These are phyloP conservation scores for Candida anutae DNA, from an alignment of 1,139 yeast genomes.

Conservation along the genomic window DNA sequence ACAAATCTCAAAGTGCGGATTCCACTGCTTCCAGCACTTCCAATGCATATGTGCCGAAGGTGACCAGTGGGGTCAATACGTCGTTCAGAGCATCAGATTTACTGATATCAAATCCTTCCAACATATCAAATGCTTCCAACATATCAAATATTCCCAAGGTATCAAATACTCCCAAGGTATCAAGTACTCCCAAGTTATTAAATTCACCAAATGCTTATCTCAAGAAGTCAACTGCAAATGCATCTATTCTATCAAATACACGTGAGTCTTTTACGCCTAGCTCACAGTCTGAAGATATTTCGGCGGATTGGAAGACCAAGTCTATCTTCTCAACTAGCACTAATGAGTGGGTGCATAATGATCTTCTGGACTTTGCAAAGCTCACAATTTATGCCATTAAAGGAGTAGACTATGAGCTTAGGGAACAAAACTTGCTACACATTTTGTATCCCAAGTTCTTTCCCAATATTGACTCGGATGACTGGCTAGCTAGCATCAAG, in stretches of 20 bases:
- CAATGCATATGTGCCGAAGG: too few species aligned
- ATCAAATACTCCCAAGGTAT: not conserved
- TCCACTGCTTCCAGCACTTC: too few species aligned
- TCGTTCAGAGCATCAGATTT: too few species aligned
- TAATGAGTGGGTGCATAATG: constrained; percentile 29
- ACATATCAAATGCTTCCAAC: not conserved
- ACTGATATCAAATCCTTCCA: not conserved
- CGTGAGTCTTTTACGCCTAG: not conserved
- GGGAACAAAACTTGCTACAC: constrained; percentile 39
- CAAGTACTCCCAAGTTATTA: not conserved
- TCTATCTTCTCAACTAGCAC: constrained; percentile 16
- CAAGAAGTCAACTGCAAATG: not conserved
- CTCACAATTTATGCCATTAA: constrained; percentile 37
- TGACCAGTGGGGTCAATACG: too few species aligned
- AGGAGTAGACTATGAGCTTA: constrained; percentile 29
- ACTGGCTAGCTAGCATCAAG: constrained; percentile 27
- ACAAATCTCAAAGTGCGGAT: too few species aligned
- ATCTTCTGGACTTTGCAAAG: constrained; percentile 30
- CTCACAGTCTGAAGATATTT: not conserved
- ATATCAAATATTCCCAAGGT: not conserved
- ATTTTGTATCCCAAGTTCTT: constrained; percentile 41
- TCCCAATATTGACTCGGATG: constrained; percentile 39
- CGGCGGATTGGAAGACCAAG: too few species aligned
- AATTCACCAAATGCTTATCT: not conserved
- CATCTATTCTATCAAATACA: not conserved